Evolutionary conservation across 768 basidiomycete species (phyloP), one percentile per base, ranked within the genome.

Genomic region (Trametopsis cervina): DNA sequence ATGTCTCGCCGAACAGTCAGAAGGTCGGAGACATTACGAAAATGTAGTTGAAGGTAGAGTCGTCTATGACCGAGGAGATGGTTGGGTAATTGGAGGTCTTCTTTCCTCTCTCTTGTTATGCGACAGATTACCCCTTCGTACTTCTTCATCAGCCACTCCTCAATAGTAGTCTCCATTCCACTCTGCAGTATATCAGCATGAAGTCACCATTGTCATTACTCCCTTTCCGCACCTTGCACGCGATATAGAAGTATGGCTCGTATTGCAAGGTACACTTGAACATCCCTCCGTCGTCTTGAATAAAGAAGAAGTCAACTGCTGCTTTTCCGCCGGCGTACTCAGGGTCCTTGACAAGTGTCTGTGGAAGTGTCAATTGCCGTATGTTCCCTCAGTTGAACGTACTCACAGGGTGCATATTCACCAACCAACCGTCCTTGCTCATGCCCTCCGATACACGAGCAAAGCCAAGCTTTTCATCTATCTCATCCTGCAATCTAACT

Each of bases 361-460:
- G 55, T 13, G 15, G 18, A 37, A 54, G 18, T 4, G 11, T 12
- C 21, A 29, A 46, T 2, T 18, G 47, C 23, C 35, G n/a, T 15
- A n/a, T 5, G 36, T 44, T 40, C 39, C n/a, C 7, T 17, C n/a
- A 12, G 4, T 21, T 24, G 42, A 22, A 7, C 22, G 24, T 11
- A 74, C 88, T 56, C 61, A 93, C 92, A 45, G 96, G 90, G 63
- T 95, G 94, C 95, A 99, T 98, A 62, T 98, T 98, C 53, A 99
- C 82, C 60, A 99, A 69, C 96, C 96, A 98, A 2, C 94, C 96
- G 46, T 89, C 86, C 61, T 73, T 80, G 58, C 70, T 70, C 2
- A 73, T 67, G 0, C 94, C 95, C 60, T 94, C 88, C 50, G 89
- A 81, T 42, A 89, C 71, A 52, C 84, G 75, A 35, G 70, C 69